Evolutionary conservation across 495 filamentous ascomycete genomes (phyloP).

Genomic region (Annulohypoxylon bovei): DNA sequence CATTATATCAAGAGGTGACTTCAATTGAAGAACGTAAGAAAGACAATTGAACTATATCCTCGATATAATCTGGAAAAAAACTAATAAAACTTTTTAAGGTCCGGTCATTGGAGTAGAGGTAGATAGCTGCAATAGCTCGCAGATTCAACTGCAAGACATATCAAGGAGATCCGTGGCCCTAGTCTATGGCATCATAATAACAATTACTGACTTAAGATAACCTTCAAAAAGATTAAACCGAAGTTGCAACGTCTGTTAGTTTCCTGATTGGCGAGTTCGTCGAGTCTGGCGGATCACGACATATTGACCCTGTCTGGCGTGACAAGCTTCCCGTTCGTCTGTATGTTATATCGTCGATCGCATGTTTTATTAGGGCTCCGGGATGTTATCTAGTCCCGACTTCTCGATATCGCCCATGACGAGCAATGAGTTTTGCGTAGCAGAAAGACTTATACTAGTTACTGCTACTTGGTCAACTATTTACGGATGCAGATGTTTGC

Average conservation of each 20-base stretch:
- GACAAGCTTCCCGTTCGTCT: constrained; percentile 5
- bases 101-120: neutral
- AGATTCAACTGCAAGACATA: neutral
- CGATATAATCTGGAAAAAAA: neutral
- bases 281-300: constrained; percentile 34
- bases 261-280: constrained; percentile 30
- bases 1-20: constrained; percentile 4
- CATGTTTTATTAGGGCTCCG: neutral
- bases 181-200: constrained; percentile 35
- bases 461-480: neutral
- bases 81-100: neutral
- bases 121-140: neutral
- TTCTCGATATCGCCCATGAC: neutral
- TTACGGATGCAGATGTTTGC: neutral
- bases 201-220: constrained; percentile 27
- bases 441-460: neutral
- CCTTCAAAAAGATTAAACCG: constrained; percentile 24
- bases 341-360: constrained; percentile 1
- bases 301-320: constrained; percentile 36
- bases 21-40: neutral
- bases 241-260: constrained; percentile 5
- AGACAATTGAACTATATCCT: neutral
- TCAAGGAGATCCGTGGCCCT: neutral
- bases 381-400: neutral
- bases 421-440: neutral